Conservation (phyloP, 441 rosid genomes). For the Macaranga tanarius region DNA sequence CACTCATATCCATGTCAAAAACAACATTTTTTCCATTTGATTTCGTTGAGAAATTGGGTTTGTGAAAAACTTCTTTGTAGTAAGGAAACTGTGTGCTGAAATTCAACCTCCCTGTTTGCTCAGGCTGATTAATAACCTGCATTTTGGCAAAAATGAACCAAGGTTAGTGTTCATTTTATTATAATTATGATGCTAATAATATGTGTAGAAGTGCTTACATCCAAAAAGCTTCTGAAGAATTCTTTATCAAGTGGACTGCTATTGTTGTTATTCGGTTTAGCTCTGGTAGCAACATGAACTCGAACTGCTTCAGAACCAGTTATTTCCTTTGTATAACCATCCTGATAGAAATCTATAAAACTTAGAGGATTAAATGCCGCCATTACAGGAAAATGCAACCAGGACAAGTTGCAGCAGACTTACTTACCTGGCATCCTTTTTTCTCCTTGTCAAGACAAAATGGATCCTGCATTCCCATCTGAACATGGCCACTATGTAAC, state of each 20-base stretch:
- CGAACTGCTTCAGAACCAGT: slow-evolving; percentile 56
- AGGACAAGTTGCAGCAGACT: neutral
- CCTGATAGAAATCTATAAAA: slow-evolving; percentile 35
- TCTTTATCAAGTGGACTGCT: slow-evolving; percentile 51
- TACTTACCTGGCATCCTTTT: slow-evolving; percentile 73
- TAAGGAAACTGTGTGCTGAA: slow-evolving; percentile 55
- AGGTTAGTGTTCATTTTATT: too few species aligned
- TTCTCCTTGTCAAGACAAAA: slow-evolving; percentile 52
- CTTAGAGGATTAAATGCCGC: neutral
- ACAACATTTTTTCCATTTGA: slow-evolving; percentile 56
- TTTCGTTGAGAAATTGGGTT: slow-evolving; percentile 38
- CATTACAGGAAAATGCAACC: neutral
- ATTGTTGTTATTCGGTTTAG: slow-evolving; percentile 52
- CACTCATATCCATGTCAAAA: slow-evolving; percentile 46
- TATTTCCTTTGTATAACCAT: slow-evolving; percentile 74
- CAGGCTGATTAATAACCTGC: neutral
- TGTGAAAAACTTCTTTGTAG: slow-evolving; percentile 44
- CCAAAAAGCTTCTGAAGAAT: slow-evolving; percentile 69
- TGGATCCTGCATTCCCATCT: slow-evolving; percentile 63
- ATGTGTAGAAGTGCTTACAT: slow-evolving; percentile 42
- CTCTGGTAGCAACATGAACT: slow-evolving; percentile 77
- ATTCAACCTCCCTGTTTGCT: slow-evolving; percentile 54
- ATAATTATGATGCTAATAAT: too few species aligned
- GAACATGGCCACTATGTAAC: slow-evolving; percentile 88
- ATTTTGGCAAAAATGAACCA: too few species aligned